phyloP scores from a whole-genome alignment of 1,284 basidiomycete species.

The Pascua sp. region DNA sequence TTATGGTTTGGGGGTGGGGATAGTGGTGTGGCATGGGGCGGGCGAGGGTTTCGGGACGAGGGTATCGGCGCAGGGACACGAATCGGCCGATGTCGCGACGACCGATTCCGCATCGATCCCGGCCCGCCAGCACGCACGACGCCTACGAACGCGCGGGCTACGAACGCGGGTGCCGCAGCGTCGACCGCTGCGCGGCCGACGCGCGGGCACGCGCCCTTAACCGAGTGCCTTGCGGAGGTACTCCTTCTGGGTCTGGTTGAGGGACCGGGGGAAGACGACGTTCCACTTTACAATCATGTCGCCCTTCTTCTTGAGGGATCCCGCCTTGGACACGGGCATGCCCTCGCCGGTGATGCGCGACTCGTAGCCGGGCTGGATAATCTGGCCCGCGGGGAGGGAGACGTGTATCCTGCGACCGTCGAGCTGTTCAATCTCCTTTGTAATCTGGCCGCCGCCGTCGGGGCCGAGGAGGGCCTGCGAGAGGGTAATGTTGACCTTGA shows the following conservation, averaged over 20 bases:
- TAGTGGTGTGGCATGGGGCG: no score
- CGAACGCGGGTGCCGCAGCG: no score
- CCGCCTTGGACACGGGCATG: conserved; percentile 84
- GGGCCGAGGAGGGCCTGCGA: conserved; percentile 71
- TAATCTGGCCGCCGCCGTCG: conserved; percentile 52
- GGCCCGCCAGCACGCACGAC: background rate
- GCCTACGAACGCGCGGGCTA: background rate
- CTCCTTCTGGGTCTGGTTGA: conserved; percentile 73
- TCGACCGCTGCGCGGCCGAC: no score
- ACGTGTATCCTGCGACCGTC: conserved; percentile 75
- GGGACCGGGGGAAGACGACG: conserved; percentile 71
- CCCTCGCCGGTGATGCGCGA: conserved; percentile 71
- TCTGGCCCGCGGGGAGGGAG: conserved; percentile 60
- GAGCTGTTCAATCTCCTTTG: conserved; percentile 59
- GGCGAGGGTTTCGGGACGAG: no score
- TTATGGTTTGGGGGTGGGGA: no score
- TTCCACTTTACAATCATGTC: conserved; percentile 81
- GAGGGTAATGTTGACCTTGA: conserved; percentile 64
- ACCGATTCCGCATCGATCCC: no score
- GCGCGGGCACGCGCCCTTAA: background rate
- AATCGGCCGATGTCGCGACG: no score
- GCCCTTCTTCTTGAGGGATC: conserved; percentile 68
- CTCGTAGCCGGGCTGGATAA: conserved; percentile 75
- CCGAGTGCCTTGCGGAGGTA: conserved; percentile 66
- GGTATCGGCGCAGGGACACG: no score